Conservation (phyloP, 106 monocot species). For the Hemerocallis citrina region DNA sequence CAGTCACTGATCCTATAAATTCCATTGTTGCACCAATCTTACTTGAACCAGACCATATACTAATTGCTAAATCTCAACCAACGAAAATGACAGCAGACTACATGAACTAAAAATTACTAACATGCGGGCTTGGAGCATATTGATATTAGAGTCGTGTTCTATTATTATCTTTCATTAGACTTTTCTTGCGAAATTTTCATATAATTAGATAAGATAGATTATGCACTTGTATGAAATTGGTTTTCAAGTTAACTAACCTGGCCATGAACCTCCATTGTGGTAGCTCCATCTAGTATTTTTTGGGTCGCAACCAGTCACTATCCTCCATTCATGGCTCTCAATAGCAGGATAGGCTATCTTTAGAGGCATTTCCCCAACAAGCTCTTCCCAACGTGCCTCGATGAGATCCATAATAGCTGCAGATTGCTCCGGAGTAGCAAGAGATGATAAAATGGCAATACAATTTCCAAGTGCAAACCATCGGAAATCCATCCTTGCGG, state of each 20-base stretch:
- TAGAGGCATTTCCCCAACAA: constrained; percentile 57
- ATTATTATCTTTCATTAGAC: too few species aligned
- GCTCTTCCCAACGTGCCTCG: constrained; percentile 61
- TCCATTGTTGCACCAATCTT: too few species aligned
- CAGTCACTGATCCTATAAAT: too few species aligned
- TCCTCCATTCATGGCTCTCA: constrained; percentile 50
- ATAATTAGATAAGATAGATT: too few species aligned
- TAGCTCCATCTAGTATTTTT: constrained; percentile 33
- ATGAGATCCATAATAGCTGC: constrained; percentile 68
- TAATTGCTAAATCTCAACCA: too few species aligned
- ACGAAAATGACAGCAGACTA: too few species aligned
- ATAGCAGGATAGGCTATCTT: constrained; percentile 59
- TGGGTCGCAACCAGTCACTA: constrained; percentile 30
- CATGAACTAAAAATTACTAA: too few species aligned
- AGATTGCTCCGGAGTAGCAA: constrained; percentile 56
- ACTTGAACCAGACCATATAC: too few species aligned
- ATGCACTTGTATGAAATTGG: too few species aligned
- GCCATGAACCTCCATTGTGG: constrained; percentile 65
- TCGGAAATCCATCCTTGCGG: constrained; percentile 22
- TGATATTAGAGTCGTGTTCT: too few species aligned
- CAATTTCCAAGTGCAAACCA: constrained; percentile 45
- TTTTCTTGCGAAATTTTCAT: too few species aligned
- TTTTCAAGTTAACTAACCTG: constrained; percentile 27
- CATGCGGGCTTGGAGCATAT: too few species aligned
- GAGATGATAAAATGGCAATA: constrained; percentile 47